Evolutionary conservation across 345 rosid genomes (phyloP), one percentile per base, ranked within the genome.

Genomic region (Cardiospermum halicacabum): DNA sequence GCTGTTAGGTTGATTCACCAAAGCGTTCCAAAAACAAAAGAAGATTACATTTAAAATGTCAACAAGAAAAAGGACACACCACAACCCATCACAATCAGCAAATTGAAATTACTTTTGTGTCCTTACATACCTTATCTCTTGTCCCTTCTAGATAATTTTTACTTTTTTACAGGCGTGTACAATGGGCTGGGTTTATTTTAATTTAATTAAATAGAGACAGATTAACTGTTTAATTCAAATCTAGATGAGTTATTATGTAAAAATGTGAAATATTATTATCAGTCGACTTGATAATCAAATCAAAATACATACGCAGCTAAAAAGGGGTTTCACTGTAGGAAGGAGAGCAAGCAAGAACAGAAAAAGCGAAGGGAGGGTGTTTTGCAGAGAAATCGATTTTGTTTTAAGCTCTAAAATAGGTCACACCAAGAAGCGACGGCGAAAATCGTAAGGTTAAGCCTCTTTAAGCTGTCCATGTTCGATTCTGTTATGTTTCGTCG

Each of bases 261-360:
- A 34, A 34, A 3, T n/a, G 4, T 7, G 3, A 18, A n/a, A 13
- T 6, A 6, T 47, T 12, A 21, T 51, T 24, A n/a, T n/a, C n/a
- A 18, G 48, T 15, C 25, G 11, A 22, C 48, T 48, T 50, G 58
- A 9, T 5, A 34, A 63, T 63, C 67, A 63, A 50, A 63, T 63
- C 25, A n/a, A n/a, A n/a, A n/a, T n/a, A n/a, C n/a, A n/a, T n/a
- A n/a, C 34, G 50, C 24, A 63, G 24, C 48, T 19, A 62, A 8
- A 24, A 24, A n/a, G n/a, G 59, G 68, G 50, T 53, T 64, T 37
- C 37, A 53, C 37, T 53, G 68, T 53, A 5, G 26, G n/a, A 30
- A 22, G 22, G 42, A 24, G 31, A 3, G 15, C 15, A 21, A 7
- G 22, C 15, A 21, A 25, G 28, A 26, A 36, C 19, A 19, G n/a